Base-by-base conservation (phyloP, 2,329 filamentous ascomycete genomes). In the Clonostachys rhizophaga region DNA sequence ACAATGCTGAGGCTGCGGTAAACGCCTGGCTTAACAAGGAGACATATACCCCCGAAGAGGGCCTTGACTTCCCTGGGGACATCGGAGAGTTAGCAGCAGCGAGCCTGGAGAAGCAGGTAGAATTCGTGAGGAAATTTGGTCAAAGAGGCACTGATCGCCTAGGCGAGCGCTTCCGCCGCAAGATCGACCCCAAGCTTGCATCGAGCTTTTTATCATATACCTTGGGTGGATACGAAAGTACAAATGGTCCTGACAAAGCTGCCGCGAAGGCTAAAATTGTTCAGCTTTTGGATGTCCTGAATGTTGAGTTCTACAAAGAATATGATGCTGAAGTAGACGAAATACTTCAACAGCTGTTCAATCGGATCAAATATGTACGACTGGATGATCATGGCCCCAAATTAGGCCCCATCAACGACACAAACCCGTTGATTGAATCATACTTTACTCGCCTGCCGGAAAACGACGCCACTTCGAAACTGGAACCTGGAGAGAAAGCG, bases 351-450 rank as follows among this genome's bases (percentile, higher is more conserved):
- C 92, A 99, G 66, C 72, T 97, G 24, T 95, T 87, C 73, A 95
- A 96, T 63, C 86, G 95, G 51, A 89, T 91, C 71, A 96, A 96
- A 66, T 99, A 99, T 69, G 81, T 92, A 52, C 87, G 94, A 37
- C 69, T 99, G n/a, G 94, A 97, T 54, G 87, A 90, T 0, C 80
- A 97, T 61, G 94, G 94, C 1, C 94, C 94, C 4, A 92, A 89
- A 63, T 71, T 89, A 46, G 94, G 94, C 1, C 80, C 84, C 16
- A 88, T 99, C 61, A 87, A 83, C 48, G 69, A 83, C 8, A 71
- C 85, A 46, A 92, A 82, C 58, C 91, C 94, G 12, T 73, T 99
- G 30, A 89, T 96, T 52, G 94, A 99, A 71, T 78, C 87, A 0
- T 99, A 99, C 70, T 99, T 99, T 67, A 97, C 94, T 0, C 83